phyloP scores from a whole-genome alignment of 129 eudicot species.

The sunflower (Helianthus annuus) region DNA sequence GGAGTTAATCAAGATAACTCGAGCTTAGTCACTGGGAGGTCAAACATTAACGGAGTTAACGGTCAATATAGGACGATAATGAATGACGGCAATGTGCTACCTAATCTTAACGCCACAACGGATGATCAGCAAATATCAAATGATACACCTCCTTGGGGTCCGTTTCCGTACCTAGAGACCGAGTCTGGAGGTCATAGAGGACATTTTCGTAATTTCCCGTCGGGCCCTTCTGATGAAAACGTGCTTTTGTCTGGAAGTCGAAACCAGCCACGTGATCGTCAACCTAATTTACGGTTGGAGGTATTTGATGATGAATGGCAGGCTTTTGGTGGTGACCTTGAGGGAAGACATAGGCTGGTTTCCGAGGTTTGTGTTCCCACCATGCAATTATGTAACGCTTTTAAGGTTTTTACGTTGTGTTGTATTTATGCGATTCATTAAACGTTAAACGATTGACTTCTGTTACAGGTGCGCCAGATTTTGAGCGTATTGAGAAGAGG shows the following conservation, averaged over 20 bases:
- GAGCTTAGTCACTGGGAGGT: slow-evolving; percentile 44
- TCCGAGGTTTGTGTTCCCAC: slow-evolving; percentile 45
- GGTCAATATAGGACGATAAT: slow-evolving; percentile 41
- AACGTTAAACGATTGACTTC: slow-evolving; percentile 2
- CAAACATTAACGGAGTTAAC: slow-evolving; percentile 35
- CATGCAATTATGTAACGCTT: not conserved
- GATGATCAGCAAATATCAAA: slow-evolving; percentile 37
- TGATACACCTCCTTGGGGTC: slow-evolving; percentile 55
- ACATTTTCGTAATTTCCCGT: slow-evolving; percentile 31
- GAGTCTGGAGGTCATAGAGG: slow-evolving; percentile 55
- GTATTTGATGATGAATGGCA: slow-evolving; percentile 64
- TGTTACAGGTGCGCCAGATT: slow-evolving; percentile 78
- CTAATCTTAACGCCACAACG: slow-evolving; percentile 46
- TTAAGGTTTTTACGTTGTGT: not conserved
- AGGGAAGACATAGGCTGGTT: slow-evolving; percentile 69
- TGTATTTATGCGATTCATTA: not conserved
- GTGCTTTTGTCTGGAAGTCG: slow-evolving; percentile 29
- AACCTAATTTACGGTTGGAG: slow-evolving; percentile 46
- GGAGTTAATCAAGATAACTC: slow-evolving; percentile 52
- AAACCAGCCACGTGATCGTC: slow-evolving; percentile 43
- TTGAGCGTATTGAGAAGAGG: slow-evolving; percentile 74
- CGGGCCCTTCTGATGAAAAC: slow-evolving; percentile 50
- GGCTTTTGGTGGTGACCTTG: slow-evolving; percentile 53
- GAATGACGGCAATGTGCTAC: slow-evolving; percentile 32
- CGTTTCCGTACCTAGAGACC: slow-evolving; percentile 52